Evolutionary conservation across 1,284 basidiomycete species (phyloP), one percentile per base, ranked within the genome.

Genomic region (Irpex sp.): DNA sequence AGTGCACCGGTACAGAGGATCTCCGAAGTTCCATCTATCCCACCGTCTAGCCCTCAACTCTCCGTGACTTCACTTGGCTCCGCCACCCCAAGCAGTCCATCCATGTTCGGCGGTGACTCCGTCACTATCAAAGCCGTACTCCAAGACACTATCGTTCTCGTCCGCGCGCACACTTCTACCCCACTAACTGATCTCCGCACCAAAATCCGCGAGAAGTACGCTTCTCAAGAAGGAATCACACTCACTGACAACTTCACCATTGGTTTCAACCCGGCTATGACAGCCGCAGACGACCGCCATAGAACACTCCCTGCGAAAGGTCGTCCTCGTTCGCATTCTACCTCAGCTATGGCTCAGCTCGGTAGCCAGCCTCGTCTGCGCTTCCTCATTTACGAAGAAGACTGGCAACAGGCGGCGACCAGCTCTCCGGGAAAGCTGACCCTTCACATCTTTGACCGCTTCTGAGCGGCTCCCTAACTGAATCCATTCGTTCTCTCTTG

Each of bases 61-160:
- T 48, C 31, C 11, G 19, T 47, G 15, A 31, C 38, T 7, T 58
- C 57, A 21, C 17, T 44, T 7, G 34, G 17, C 1, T 58, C 57
- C 37, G 19, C 7, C 37, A 37, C 57, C 17, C 21, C 57, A 7
- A 44, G 54, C 7, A 56, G 68, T 62, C 61, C 65, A 1, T 48
- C 67, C 49, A 26, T 26, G 26, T 66, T 73, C n/a, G 69, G 8
- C 55, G 55, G 44, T 5, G 61, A 59, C 31, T 58, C 58, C n/a
- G 37, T 91, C 62, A 79, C 82, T 5, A 80, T 92, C 76, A 92
- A 92, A 75, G 89, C 84, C 9, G 81, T 82, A 52, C 82, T 83
- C 64, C 82, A 85, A 69, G 80, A 85, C 66, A 78, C 80, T 37
- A 86, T 88, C 65, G 79, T 92, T 67, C 76, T 88, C 63, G 79